Evolutionary conservation across 495 filamentous ascomycete genomes (phyloP), one percentile per base, ranked within the genome.

Genomic region (Podospora appendiculata): DNA sequence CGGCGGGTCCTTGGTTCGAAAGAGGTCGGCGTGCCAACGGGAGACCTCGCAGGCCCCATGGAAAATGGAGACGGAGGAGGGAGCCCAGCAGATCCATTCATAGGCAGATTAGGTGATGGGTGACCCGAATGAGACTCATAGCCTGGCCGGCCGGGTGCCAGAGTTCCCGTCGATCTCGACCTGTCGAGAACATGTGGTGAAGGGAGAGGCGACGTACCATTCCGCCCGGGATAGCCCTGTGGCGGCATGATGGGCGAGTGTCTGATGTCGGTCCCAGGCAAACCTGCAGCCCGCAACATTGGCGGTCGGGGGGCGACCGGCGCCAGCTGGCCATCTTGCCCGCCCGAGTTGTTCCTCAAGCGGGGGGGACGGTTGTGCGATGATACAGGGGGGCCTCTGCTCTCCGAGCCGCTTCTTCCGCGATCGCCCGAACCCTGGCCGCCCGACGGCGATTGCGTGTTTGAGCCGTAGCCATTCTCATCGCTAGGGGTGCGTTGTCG

Each of bases 351-450:
- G 43, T 77, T 79, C 41, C 57, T 53, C 7, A 67, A 50, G 14
- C 68, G 62, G 9, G 59, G 63, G 10, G 60, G 62, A 16, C 80
- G 78, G 53, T 73, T 81, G 54, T 56, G 41, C n/a, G 57, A 54
- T 3, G 77, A 76, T 3, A 81, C 80, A 11, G 77, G 76, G 35
- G 60, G 61, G 5, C 70, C 62, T 43, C 71, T 71, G 0, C 78
- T 73, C 45, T 86, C 81, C 0, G 85, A 86, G 47, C 73, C 77
- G 41, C 83, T 85, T 19, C 83, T 76, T 45, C 83, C 80, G 32
- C 82, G 68, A 32, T 76, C 77, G 4, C 70, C 53, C 10, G 61
- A 58, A 13, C 64, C 61, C 38, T 59, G 60, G 12, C 65, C 59
- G 13, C 43, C 53, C 11, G 61, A 60, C 18, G 56, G 61, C 17